A percentile compares a stretch with the other conserved stretches of the same genome.
These are phyloP conservation scores for Lipomyces yamadae DNA, from an alignment of 805 yeast species.

Conservation along the genomic window DNA sequence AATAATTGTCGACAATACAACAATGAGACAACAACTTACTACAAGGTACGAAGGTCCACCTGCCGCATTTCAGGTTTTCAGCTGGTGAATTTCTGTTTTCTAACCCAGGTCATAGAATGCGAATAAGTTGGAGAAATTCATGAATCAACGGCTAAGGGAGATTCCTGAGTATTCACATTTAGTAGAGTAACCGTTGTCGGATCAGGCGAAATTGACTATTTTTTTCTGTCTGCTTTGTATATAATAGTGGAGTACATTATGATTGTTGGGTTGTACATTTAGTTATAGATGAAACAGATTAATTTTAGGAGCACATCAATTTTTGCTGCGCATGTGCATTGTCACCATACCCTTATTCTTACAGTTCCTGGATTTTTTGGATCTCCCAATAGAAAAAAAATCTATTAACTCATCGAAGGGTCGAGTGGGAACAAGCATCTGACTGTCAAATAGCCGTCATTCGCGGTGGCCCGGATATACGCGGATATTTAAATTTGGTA, in stretches of 20 bases:
- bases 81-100: not conserved
- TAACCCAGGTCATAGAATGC: constrained; percentile 59
- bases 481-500: not conserved
- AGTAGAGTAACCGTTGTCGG: constrained; percentile 54
- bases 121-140: constrained; percentile 86
- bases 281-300: not conserved
- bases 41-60: constrained; percentile 50
- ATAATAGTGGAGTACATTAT: not conserved
- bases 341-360: not conserved
- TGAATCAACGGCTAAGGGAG: constrained; percentile 80
- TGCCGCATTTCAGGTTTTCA: not conserved
- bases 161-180: constrained; percentile 86
- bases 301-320: not conserved
- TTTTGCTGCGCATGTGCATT: too few species aligned
- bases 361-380: not conserved
- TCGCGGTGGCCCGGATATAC: not conserved
- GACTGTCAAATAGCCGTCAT: not conserved
- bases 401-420: not conserved
- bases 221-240: not conserved
- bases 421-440: not conserved
- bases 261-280: not conserved
- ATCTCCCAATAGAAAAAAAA: not conserved
- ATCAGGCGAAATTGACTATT: not conserved
- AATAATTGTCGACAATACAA: constrained; percentile 92
- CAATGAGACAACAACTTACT: constrained; percentile 92